Evolutionary conservation across 495 filamentous ascomycete species (phyloP), one percentile per base, ranked within the genome.

Genomic region (Collariella sp.): DNA sequence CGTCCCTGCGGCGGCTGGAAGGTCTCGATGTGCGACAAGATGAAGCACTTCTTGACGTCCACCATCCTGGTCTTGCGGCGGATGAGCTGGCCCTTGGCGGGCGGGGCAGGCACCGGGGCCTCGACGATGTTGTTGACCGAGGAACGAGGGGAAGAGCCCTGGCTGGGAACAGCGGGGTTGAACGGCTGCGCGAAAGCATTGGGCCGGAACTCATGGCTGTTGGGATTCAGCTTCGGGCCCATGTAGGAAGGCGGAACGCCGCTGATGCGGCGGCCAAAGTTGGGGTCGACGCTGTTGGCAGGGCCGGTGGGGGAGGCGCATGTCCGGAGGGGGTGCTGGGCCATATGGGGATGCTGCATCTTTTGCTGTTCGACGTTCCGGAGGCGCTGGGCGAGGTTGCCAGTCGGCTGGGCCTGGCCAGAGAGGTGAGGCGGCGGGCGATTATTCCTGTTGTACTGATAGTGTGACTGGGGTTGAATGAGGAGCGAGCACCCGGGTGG

Each of bases 171-270:
- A 58, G 75, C 78, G n/a, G 88, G 89, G 55, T 79, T 88, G 69
- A 96, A 95, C 0, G 84, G 73, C 41, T 75, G 82, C 3, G 89
- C 89, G 36, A 85, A 83, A 9, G 88, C 81, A 61, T 83, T 91
- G 3, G 89, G 89, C 58, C 84, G 81, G 70, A 96, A 96, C 62
- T 94, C 89, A 61, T 82, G 77, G 29, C 85, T 90, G 46, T 82
- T 83, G 2, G 87, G 88, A 59, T 95, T 94, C 71, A 95, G 80
- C 65, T 88, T 85, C 23, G 76, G 76, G 10, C 80, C 78, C 41
- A 77, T 71, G 49, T 69, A 73, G 16, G 76, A 72, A 24, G 60
- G 67, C 15, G 70, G 61, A 10, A 69, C 64, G 22, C 68, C 72
- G 47, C 74, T 74, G 20, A 73, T 70, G 13, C 78, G 76, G 40